A percentile compares a stretch with the other conserved stretches of the same genome.
Evolutionary conservation across 768 basidiomycete species (phyloP).

Genomic region (Psilocybe cyanescens): DNA sequence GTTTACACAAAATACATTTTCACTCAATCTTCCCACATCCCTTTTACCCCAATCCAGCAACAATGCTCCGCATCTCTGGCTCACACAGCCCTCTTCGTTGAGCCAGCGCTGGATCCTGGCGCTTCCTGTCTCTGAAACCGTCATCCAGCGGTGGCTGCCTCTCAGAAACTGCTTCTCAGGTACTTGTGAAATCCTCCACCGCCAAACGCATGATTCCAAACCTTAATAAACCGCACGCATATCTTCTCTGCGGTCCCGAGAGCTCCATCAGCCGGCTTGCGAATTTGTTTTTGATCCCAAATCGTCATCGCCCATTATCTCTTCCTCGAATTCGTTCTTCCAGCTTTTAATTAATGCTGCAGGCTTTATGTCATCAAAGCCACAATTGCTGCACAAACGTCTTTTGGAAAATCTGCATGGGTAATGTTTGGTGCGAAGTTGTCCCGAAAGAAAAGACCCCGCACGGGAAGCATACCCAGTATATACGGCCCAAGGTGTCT

Average conservation of each 20-base stretch:
- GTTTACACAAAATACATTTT: constrained; percentile 14
- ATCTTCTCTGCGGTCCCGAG: constrained; percentile 14
- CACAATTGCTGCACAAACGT: too few relatives aligned
- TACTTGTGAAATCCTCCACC: too few relatives aligned
- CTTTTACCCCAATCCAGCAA: constrained; percentile 5
- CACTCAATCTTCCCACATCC: constrained; percentile 17
- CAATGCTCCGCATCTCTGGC: constrained; percentile 11
- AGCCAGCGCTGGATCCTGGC: background rate
- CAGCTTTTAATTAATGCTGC: too few relatives aligned
- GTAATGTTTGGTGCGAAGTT: constrained; percentile 18
- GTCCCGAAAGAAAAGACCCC: constrained; percentile 15
- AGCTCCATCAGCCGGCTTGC: constrained; percentile 5
- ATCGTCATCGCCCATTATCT: background rate
- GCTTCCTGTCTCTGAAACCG: background rate
- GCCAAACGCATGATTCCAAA: constrained; percentile 23
- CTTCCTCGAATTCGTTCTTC: background rate
- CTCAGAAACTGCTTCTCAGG: too few relatives aligned
- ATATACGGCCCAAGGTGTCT: too few relatives aligned
- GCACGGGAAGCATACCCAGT: background rate
- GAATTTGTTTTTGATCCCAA: too few relatives aligned
- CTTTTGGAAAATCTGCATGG: background rate
- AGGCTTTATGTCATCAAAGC: too few relatives aligned
- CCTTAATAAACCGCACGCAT: constrained; percentile 19
- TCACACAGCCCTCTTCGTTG: constrained; percentile 6
- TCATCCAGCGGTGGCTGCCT: too few relatives aligned